These are phyloP conservation scores for Rosa multiflora DNA, from an alignment of 306 rosid genomes.

Conservation along the genomic window DNA sequence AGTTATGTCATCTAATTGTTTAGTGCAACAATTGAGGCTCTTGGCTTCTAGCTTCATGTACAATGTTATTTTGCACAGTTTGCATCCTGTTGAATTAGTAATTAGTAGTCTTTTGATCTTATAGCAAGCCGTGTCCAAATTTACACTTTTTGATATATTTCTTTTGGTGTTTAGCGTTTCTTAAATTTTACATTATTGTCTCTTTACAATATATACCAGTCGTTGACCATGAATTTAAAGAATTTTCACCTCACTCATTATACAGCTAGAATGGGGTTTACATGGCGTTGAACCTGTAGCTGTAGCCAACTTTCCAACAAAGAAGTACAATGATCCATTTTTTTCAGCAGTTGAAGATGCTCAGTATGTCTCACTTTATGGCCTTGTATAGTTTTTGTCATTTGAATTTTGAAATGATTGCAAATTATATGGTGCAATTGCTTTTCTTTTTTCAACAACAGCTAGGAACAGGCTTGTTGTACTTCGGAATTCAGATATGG, in stretches of 20 bases:
- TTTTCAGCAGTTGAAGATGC: constrained; percentile 71
- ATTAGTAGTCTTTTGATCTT: neutral
- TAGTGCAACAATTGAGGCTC: neutral
- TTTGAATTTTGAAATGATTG: neutral
- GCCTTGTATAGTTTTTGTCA: neutral
- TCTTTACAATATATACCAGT: constrained; percentile 11
- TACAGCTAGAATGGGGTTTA: constrained; percentile 77
- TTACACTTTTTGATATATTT: neutral
- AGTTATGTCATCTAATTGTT: too few relatives aligned
- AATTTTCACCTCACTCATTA: constrained; percentile 14
- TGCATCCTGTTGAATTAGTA: neutral
- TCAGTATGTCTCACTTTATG: constrained; percentile 59
- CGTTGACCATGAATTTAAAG: constrained; percentile 25
- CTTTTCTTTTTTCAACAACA: neutral
- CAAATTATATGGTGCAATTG: neutral
- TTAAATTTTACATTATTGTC: neutral
- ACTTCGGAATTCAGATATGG: neutral
- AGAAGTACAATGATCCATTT: constrained; percentile 73
- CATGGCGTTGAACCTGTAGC: constrained; percentile 68
- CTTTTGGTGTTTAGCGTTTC: neutral
- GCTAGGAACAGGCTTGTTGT: neutral
- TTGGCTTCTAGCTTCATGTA: neutral
- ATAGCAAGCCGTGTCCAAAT: neutral
- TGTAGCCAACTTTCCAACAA: constrained; percentile 73
- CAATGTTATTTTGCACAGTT: neutral